Evolutionary conservation across 768 basidiomycete species (phyloP).

Genomic region (Lactarius tabidus): DNA sequence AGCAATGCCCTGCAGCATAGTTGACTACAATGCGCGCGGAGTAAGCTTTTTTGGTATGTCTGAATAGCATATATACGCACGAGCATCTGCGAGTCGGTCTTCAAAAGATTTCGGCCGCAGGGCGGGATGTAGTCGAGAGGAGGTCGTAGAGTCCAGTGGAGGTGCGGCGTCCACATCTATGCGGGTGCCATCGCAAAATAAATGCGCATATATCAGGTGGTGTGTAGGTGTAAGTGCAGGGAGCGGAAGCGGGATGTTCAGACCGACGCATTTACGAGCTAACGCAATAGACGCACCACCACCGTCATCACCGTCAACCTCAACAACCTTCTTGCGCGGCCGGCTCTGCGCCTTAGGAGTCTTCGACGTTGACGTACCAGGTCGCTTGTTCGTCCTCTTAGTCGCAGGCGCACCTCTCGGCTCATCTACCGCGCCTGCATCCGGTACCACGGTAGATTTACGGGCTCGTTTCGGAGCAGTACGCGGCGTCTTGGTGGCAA

Average conservation of each 20-base stretch:
- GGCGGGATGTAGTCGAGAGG: background rate
- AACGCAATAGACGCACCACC: slow-evolving; percentile 3
- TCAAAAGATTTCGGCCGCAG: slow-evolving; percentile 1
- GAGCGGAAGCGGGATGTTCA: background rate
- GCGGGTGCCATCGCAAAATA: background rate
- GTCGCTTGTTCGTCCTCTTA: background rate
- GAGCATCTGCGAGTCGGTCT: slow-evolving; percentile 9
- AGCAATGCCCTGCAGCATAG: background rate
- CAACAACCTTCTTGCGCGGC: background rate
- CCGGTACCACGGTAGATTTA: background rate
- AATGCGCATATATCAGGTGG: background rate
- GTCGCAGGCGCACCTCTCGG: background rate
- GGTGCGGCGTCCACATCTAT: background rate
- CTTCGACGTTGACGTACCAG: background rate
- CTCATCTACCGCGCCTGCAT: background rate
- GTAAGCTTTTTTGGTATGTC: background rate
- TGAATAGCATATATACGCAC: background rate
- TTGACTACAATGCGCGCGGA: background rate
- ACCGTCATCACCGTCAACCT: background rate
- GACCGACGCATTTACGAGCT: background rate
- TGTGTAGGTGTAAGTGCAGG: background rate
- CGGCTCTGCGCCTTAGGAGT: background rate
- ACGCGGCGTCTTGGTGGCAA: slow-evolving; percentile 3
- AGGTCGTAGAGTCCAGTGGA: background rate
- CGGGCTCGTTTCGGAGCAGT: background rate